Conservation (phyloP, 768 basidiomycete genomes). For the Termitomyces eurrhizus region DNA sequence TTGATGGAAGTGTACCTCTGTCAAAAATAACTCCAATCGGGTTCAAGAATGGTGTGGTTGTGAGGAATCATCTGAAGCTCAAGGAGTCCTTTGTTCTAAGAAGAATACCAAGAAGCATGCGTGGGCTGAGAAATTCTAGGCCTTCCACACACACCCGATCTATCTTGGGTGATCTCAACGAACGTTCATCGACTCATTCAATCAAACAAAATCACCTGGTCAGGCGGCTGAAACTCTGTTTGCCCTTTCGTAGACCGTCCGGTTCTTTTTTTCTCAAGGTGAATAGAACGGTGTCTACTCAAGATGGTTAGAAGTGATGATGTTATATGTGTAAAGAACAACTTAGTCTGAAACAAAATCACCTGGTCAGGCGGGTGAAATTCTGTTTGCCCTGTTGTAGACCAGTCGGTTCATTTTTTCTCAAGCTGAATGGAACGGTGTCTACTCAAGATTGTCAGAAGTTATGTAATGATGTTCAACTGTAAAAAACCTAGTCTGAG, state of each 20-base stretch:
- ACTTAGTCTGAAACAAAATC: neutral
- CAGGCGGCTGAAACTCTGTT: neutral
- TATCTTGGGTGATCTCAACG: neutral
- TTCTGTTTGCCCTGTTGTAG: neutral
- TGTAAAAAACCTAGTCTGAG: neutral
- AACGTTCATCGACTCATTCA: neutral
- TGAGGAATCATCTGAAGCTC: neutral
- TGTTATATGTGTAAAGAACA: neutral
- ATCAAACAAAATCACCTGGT: neutral
- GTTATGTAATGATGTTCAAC: neutral
- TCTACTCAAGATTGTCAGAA: neutral
- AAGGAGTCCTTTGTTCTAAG: neutral
- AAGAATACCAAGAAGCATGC: slow-evolving; percentile 1
- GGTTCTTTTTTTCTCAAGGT: neutral
- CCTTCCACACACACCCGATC: neutral
- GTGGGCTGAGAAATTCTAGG: neutral
- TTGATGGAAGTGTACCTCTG: slow-evolving; percentile 4
- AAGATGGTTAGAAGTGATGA: neutral
- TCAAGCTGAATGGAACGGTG: neutral
- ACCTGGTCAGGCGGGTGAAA: neutral
- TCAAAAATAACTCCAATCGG: neutral
- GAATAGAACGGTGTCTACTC: neutral
- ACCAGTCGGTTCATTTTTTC: neutral
- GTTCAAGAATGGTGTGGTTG: neutral
- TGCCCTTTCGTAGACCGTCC: neutral